Percentiles rank a stretch among this genome's conserved stretches.
Evolutionary conservation across 208 protist species (phyloP).

Genomic region (Leishmania martiniquensis): DNA sequence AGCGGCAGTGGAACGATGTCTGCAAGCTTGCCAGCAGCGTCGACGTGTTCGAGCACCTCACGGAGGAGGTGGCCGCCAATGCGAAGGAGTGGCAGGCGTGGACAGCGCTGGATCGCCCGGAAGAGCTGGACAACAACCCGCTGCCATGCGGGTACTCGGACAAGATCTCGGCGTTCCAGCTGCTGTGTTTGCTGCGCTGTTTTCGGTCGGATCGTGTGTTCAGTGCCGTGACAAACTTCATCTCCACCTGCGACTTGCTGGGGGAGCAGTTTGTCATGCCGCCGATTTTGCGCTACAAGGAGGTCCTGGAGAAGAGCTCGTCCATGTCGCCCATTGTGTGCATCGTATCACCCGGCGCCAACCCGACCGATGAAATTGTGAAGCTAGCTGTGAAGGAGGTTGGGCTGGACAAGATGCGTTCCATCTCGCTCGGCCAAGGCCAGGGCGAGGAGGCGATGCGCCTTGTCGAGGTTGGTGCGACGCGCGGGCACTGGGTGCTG

Average conservation of each 20-base stretch:
- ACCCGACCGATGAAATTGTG: conserved; percentile 98
- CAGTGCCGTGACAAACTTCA: conserved; percentile 94
- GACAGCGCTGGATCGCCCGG: conserved; percentile 93
- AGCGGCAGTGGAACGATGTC: conserved; percentile 97
- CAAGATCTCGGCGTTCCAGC: conserved; percentile 90
- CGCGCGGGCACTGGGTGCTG: conserved; percentile 98
- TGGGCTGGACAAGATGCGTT: conserved; percentile 93
- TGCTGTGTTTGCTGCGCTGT: conserved; percentile 96
- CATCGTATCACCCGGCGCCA: conserved; percentile 98
- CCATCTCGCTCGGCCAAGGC: conserved; percentile 98
- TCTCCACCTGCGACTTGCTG: conserved; percentile 92
- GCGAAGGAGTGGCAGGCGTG: conserved; percentile 93
- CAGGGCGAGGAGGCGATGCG: conserved; percentile 97
- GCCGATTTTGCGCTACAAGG: conserved; percentile 97
- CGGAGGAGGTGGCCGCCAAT: conserved; percentile 80
- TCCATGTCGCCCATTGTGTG: conserved; percentile 97
- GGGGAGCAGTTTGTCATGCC: conserved; percentile 96
- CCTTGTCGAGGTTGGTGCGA: conserved; percentile 94
- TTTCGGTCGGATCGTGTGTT: conserved; percentile 98
- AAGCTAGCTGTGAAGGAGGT: conserved; percentile 97
- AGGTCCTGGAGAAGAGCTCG: conserved; percentile 95
- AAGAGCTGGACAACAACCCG: conserved; percentile 62
- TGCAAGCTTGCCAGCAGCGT: conserved; percentile 79
- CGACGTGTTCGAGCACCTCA: conserved; percentile 84
- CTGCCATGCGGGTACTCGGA: conserved; percentile 83